Percentiles rank a stretch among this genome's conserved stretches.
Evolutionary conservation across 73 alveolate species (phyloP).

Genomic region (Uronychia setigera): DNA sequence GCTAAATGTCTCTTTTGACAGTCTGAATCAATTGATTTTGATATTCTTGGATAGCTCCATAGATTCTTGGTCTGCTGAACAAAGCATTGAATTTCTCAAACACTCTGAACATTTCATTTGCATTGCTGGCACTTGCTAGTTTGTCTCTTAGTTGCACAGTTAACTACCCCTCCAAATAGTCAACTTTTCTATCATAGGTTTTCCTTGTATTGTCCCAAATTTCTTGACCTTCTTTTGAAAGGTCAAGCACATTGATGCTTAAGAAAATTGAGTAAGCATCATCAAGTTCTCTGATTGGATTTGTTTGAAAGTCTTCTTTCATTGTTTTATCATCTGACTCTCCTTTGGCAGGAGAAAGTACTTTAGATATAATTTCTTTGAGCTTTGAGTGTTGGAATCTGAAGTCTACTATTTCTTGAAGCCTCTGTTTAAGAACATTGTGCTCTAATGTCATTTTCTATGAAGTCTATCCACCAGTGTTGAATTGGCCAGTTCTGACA

Average conservation of each 20-base stretch:
- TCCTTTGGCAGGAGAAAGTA: conserved; percentile 67
- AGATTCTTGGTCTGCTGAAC: conserved; percentile 90
- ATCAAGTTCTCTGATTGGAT: conserved; percentile 66
- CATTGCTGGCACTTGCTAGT: conserved; percentile 90
- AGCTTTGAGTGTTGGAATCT: conserved; percentile 91
- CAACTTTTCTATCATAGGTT: conserved; percentile 77
- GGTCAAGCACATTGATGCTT: conserved; percentile 89
- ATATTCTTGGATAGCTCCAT: conserved; percentile 96
- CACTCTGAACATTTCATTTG: conserved; percentile 96
- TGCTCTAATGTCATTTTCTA: conserved; percentile 65
- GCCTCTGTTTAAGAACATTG: conserved; percentile 67
- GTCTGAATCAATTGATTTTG: conserved; percentile 87
- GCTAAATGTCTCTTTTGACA: conserved; percentile 81
- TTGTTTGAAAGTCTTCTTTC: conserved; percentile 66
- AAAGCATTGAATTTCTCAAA: conserved; percentile 93
- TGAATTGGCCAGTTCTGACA: conserved; percentile 50
- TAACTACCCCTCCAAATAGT: conserved; percentile 92
- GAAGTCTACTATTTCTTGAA: conserved; percentile 83
- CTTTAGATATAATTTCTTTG: conserved; percentile 80
- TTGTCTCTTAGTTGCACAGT: conserved; percentile 91
- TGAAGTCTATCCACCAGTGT: neutral
- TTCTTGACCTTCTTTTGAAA: conserved; percentile 87
- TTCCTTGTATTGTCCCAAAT: conserved; percentile 84
- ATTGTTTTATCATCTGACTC: conserved; percentile 48
- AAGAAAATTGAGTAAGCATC: conserved; percentile 84